Base-by-base conservation (phyloP, 2,329 filamentous ascomycete species). In the Aspergillus luchuensis region DNA sequence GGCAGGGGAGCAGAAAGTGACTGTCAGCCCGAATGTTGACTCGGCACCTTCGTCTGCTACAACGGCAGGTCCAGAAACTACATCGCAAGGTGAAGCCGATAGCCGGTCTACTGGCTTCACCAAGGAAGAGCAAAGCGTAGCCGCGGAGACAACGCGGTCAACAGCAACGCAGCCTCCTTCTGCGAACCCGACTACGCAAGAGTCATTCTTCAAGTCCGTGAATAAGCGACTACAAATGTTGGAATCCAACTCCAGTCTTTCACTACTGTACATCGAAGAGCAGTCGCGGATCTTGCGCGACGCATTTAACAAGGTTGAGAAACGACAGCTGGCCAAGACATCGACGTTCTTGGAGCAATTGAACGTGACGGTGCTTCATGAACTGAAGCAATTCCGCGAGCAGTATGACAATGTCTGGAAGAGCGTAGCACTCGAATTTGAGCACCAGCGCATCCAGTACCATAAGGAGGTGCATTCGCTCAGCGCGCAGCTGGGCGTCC, bases 401-500 rank as follows among this genome's bases (percentile, higher is more conserved):
- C 91, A 97, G 74, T 98, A 98, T 75, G 94, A 98, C 72, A 91
- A 97, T 71, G 88, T 98, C 11, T 98, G 94, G 93, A 93, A 97
- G 76, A 94, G 91, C 19, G 97, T 96, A 10, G 89, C 97, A 21
- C 89, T 97, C 58, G 93, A 96, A 30, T 85, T 98, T 13, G 92
- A 97, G 73, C 89, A 88, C 45, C 94, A 97, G 74, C 88, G 92
- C 45, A 90, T 96, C 71, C 89, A 92, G 67, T 91, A 91, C 15
- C 87, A 93, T 71, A 85, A 87, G 58, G 93, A 98, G 72, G 89
- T 96, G 62, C 83, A 92, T 45, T 93, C 93, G 3, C 83, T 98
- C 56, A 91, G 89, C 69, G 81, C 87, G 8, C 86, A 95, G 23
- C 85, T 99, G 43, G 93, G 91, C 60, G 83, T 98, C 33, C 84